Conservation (phyloP, 1,139 yeast species). For the Saccharomyces hybrid region DNA sequence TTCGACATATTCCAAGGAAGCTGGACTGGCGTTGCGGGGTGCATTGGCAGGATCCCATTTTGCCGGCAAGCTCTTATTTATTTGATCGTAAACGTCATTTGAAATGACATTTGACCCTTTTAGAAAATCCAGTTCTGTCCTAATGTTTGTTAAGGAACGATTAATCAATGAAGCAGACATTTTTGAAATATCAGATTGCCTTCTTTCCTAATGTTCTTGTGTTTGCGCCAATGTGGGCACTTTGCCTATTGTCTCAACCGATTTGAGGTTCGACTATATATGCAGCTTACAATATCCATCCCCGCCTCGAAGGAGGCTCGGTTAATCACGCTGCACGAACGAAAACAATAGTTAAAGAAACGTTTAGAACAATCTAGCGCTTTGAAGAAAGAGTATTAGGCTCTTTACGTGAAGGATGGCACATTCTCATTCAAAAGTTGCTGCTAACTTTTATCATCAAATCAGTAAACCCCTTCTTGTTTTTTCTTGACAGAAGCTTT, state of each 20-base stretch:
- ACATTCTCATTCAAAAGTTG: neutral
- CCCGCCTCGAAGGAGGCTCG: neutral
- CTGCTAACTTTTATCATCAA: neutral
- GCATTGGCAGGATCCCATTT: conserved; percentile 39
- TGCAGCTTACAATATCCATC: conserved; percentile 8
- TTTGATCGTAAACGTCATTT: conserved; percentile 46
- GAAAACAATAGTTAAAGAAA: neutral
- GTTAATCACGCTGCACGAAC: neutral
- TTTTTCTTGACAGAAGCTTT: conserved; percentile 2
- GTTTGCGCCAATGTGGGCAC: neutral
- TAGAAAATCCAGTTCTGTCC: conserved; percentile 75
- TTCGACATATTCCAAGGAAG: conserved; percentile 40
- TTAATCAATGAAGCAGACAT: conserved; percentile 57
- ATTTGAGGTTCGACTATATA: neutral
- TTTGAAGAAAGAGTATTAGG: neutral
- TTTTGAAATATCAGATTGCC: neutral
- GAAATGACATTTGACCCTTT: conserved; percentile 70
- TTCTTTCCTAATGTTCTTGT: conserved; percentile 7
- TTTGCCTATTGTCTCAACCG: neutral
- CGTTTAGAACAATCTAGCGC: neutral
- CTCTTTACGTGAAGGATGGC: neutral
- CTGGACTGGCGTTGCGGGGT: conserved; percentile 5
- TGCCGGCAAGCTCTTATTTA: conserved; percentile 49
- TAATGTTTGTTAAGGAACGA: conserved; percentile 62
- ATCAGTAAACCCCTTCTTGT: neutral